Percentiles rank a stretch among this genome's conserved stretches.
Evolutionary conservation across 768 basidiomycete species (phyloP).

Genomic region (Suillus weaverae): DNA sequence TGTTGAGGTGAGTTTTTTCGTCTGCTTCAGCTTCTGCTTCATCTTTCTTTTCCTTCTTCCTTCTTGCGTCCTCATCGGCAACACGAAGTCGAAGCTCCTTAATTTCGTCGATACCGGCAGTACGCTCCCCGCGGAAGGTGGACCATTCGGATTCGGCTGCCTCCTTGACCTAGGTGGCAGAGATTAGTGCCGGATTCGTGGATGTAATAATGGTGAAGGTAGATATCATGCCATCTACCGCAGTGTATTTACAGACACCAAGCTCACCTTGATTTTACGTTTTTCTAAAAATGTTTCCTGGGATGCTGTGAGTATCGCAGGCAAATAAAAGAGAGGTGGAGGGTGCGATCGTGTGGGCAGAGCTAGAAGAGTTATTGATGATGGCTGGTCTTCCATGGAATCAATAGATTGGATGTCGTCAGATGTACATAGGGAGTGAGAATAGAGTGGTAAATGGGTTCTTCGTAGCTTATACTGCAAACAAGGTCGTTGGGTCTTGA

Average conservation of each 20-base stretch:
- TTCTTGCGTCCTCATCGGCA: constrained; percentile 61
- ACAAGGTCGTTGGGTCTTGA: not conserved
- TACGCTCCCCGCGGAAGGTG: constrained; percentile 60
- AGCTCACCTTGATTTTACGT: constrained; percentile 60
- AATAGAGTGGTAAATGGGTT: constrained; percentile 66
- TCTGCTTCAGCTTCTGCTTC: constrained; percentile 28
- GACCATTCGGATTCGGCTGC: constrained; percentile 71
- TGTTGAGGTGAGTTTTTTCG: constrained; percentile 16
- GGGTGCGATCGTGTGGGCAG: constrained; percentile 65
- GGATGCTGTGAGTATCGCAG: constrained; percentile 61
- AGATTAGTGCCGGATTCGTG: not conserved
- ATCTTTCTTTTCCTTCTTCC: constrained; percentile 36
- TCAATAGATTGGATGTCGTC: constrained; percentile 55
- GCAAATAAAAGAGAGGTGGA: constrained; percentile 77
- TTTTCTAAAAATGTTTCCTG: constrained; percentile 68
- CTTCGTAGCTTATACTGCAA: constrained; percentile 73
- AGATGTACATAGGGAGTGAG: constrained; percentile 75
- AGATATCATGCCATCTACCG: not conserved
- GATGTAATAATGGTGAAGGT: not conserved
- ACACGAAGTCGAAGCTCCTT: constrained; percentile 60
- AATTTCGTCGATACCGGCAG: constrained; percentile 60
- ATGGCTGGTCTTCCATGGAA: constrained; percentile 25
- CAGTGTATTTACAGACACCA: not conserved
- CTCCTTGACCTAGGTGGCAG: constrained; percentile 49
- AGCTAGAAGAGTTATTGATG: constrained; percentile 39